Conservation (phyloP, 305 asterid species). For the Fraxinus paxiana region DNA sequence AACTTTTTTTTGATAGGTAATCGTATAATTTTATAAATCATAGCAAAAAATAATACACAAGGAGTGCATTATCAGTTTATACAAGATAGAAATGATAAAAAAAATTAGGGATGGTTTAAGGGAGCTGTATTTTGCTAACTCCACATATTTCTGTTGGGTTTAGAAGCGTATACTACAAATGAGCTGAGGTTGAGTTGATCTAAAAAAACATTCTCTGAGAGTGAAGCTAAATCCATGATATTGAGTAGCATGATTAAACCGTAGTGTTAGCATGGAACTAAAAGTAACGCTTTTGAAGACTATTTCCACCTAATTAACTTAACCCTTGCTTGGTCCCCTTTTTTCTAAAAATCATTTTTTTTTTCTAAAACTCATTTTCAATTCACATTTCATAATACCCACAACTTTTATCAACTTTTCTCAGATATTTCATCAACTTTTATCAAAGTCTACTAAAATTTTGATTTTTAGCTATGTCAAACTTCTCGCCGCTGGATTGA, state of each 20-base stretch:
- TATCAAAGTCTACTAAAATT: neutral
- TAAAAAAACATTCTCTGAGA: neutral
- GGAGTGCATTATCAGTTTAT: too few relatives aligned
- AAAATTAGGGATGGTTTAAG: neutral
- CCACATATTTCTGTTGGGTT: neutral
- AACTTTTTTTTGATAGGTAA: neutral
- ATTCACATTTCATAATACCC: neutral
- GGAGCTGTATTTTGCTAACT: neutral
- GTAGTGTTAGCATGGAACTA: neutral
- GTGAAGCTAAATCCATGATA: neutral
- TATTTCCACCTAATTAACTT: neutral
- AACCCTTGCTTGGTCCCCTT: neutral
- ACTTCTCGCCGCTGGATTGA: neutral
- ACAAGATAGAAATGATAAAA: too few relatives aligned
- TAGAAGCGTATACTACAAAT: neutral
- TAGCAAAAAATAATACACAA: too few relatives aligned
- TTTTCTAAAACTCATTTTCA: neutral
- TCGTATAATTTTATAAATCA: too few relatives aligned
- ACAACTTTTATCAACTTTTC: neutral
- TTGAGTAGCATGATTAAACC: neutral
- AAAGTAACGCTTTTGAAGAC: neutral
- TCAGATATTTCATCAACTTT: neutral
- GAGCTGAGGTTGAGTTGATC: neutral
- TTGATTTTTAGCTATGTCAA: neutral
- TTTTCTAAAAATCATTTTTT: neutral